Percentiles rank a stretch among this genome's conserved stretches.
Conservation (phyloP, 345 rosid species). For the Eucalyptus sp. region DNA sequence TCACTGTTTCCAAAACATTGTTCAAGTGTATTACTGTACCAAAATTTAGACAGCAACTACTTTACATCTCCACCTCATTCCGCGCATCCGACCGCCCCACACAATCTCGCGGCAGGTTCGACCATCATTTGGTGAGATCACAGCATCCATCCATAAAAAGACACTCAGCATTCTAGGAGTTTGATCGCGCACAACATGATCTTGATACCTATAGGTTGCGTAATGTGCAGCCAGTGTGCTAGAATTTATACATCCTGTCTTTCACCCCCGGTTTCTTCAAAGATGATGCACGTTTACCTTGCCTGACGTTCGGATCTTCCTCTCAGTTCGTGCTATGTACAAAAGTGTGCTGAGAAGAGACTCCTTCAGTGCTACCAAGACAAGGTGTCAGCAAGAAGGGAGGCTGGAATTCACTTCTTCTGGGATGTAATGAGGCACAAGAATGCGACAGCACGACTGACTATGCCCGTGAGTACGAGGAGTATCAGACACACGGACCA, state of each 20-base stretch:
- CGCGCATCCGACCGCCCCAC: neutral
- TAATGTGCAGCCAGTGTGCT: neutral
- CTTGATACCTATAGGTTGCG: neutral
- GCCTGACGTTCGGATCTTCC: neutral
- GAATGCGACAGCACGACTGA: conserved; percentile 45
- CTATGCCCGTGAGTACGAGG: conserved; percentile 37
- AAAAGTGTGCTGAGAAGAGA: neutral
- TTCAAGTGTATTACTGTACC: neutral
- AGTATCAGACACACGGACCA: conserved; percentile 49
- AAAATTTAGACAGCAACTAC: neutral
- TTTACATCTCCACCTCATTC: neutral
- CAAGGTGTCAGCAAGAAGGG: neutral
- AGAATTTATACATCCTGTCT: neutral
- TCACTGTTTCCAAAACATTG: neutral
- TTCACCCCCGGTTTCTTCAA: neutral
- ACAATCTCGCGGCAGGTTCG: neutral
- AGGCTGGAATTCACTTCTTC: conserved; percentile 32
- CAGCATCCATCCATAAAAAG: neutral
- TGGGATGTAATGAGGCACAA: conserved; percentile 52
- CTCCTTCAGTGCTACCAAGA: neutral
- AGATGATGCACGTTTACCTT: neutral
- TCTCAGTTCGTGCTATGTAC: neutral
- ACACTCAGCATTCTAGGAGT: neutral
- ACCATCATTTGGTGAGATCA: neutral
- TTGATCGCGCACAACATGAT: neutral